These are phyloP conservation scores for Microstegium vimineum DNA, from an alignment of 176 grass and related monocot genomes.

Conservation along the genomic window DNA sequence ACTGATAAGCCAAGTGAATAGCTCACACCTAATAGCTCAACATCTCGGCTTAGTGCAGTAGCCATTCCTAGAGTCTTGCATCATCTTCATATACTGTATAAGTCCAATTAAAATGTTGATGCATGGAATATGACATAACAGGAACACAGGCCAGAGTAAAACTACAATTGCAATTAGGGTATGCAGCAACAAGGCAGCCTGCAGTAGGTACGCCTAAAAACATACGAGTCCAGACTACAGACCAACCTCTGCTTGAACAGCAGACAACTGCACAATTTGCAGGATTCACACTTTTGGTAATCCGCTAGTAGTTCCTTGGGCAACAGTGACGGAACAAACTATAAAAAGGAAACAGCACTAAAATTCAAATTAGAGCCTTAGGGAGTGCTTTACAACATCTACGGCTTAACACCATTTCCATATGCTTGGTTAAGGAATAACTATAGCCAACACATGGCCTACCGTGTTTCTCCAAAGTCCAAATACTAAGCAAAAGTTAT, in stretches of 20 bases:
- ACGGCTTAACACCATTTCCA: no score
- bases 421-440: background rate
- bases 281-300: background rate
- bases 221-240: no score
- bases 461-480: background rate
- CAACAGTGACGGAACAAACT: background rate
- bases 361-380: constrained; percentile 22
- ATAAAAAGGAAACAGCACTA: background rate
- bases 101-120: background rate
- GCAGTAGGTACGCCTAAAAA: background rate
- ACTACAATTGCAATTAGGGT: background rate
- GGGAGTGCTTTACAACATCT: background rate
- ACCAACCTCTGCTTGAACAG: background rate
- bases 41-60: background rate
- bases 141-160: background rate
- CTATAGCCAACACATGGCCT: constrained; percentile 16
- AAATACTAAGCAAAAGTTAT: constrained; percentile 18
- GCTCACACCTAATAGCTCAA: no score
- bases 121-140: background rate
- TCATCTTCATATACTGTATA: background rate
- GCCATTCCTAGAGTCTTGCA: no score
- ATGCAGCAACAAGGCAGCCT: background rate
- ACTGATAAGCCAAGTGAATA: no score
- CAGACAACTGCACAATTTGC: background rate
- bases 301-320: background rate